Conservation (phyloP, 805 yeast genomes). For the Metschnikowia hibisci region DNA sequence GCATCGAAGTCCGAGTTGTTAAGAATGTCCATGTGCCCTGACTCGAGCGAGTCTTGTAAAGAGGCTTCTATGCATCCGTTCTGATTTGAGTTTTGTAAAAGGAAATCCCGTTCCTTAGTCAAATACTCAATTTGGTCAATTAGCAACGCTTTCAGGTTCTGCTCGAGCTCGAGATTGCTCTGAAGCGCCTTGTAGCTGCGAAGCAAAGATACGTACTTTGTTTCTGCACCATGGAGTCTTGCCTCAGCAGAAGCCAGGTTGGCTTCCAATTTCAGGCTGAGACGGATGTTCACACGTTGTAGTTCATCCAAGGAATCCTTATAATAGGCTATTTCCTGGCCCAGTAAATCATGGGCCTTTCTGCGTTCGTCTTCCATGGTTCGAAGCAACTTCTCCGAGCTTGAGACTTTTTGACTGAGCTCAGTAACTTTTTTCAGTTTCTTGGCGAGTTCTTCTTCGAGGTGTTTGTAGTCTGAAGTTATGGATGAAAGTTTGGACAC, state of each 20-base stretch:
- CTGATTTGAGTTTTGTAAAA: conserved; percentile 8
- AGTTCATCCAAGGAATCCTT: conserved; percentile 32
- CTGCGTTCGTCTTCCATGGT: conserved; percentile 27
- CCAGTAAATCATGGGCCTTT: conserved; percentile 25
- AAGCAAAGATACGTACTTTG: conserved; percentile 27
- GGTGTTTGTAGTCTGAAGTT: conserved; percentile 25
- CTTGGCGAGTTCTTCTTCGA: conserved; percentile 28
- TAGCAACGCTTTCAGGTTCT: conserved; percentile 47
- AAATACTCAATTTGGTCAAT: conserved; percentile 53
- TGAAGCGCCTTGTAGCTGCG: conserved; percentile 40
- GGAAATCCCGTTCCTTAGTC: conserved; percentile 30
- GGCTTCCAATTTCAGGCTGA: conserved; percentile 18
- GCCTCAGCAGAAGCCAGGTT: conserved; percentile 6
- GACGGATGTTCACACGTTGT: conserved; percentile 19
- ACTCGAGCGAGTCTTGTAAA: conserved; percentile 1
- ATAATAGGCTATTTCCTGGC: conserved; percentile 30
- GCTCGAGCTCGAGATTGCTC: conserved; percentile 50
- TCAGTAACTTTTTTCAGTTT: conserved; percentile 26
- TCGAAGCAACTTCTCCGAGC: conserved; percentile 28
- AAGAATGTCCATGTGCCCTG: not conserved
- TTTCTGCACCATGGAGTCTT: conserved; percentile 11
- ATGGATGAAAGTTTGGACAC: conserved; percentile 25
- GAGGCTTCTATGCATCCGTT: conserved; percentile 2
- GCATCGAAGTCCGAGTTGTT: conserved; percentile 4
- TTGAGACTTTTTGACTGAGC: conserved; percentile 23